Percentiles rank a stretch among this genome's conserved stretches.
phyloP scores from a whole-genome alignment of 306 rosid genomes.

The Albizia julibrissin region DNA sequence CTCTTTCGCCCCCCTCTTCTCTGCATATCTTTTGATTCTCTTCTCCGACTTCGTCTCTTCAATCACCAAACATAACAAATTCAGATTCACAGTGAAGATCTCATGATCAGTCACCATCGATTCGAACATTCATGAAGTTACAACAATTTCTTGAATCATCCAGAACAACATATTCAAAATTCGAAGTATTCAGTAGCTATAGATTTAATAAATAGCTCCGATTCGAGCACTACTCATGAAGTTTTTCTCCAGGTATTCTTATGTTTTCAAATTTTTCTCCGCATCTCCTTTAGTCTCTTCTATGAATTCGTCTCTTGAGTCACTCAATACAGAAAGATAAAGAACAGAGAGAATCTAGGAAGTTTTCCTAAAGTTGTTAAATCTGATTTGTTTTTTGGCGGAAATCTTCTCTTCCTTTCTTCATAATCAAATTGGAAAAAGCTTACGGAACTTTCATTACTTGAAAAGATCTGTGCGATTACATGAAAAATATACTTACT shows the following conservation, averaged over 20 bases:
- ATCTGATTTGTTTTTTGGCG: not conserved
- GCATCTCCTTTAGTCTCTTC: not conserved
- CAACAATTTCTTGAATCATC: not conserved
- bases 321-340: no score
- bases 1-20: not conserved
- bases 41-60: slow-evolving; percentile 35
- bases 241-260: not conserved
- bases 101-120: no score
- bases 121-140: no score
- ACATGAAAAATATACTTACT: slow-evolving; percentile 28
- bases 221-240: not conserved
- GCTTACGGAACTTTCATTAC: not conserved
- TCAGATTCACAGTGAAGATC: not conserved
- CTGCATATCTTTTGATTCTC: slow-evolving; percentile 11
- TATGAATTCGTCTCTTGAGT: not conserved
- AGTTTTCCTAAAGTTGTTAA: not conserved
- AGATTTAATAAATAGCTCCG: not conserved
- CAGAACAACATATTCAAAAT: not conserved
- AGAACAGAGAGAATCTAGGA: not conserved
- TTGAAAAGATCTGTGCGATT: not conserved
- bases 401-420: not conserved
- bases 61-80: slow-evolving; percentile 3
- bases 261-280: not conserved
- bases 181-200: not conserved
- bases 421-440: not conserved